Base-by-base conservation (phyloP, 805 yeast species). In the Wickerhamiella galacta region DNA sequence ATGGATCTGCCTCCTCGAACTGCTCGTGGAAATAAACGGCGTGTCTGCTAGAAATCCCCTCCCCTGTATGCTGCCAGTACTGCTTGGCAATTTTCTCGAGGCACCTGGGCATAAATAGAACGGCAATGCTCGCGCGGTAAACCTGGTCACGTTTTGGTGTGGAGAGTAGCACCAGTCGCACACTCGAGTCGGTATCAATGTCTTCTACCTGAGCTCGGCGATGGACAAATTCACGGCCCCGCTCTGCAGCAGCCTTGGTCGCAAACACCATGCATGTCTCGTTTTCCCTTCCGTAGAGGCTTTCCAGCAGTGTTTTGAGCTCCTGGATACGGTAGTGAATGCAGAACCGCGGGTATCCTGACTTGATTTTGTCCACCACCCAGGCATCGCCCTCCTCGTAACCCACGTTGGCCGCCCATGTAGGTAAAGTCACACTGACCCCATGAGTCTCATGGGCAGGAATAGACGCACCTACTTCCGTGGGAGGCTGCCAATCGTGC, bases 21-120 rank as follows among this genome's bases (percentile, higher is more conserved):
- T 35, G 37, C 39, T 70, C 71, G 38, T 77, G 54, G 30, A 79
- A 72, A 47, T 81, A 90, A 53, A 85, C 95, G 1, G 83, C 95
- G 51, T 75, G 58, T 46, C 96, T 63, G 22, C 94, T 80, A 11
- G 94, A 80, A 18, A 90, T 69, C n/a, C 95, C 94, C 54, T 87
- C 95, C 18, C 99, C 99, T 0, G 93, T 63, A 48, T 85, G 95
- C 53, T 87, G 95, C 98, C 98, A 90, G 57, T 81, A 90, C 45
- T 72, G 72, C 50, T 81, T 83, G 25, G 90, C 85, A 3, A 78
- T 52, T 1, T 69, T 53, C 40, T 63, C 72, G 37, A 65, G 72
- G 3, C 61, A 58, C 2, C 60, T 53, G 2, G 80, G 80, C 47
- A 77, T 79, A 39, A 90, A 74, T n/a, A 83, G 81, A 15, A 72